Evolutionary conservation across 2,329 filamentous ascomycete genomes (phyloP).

Genomic region (Diaporthe sp.): DNA sequence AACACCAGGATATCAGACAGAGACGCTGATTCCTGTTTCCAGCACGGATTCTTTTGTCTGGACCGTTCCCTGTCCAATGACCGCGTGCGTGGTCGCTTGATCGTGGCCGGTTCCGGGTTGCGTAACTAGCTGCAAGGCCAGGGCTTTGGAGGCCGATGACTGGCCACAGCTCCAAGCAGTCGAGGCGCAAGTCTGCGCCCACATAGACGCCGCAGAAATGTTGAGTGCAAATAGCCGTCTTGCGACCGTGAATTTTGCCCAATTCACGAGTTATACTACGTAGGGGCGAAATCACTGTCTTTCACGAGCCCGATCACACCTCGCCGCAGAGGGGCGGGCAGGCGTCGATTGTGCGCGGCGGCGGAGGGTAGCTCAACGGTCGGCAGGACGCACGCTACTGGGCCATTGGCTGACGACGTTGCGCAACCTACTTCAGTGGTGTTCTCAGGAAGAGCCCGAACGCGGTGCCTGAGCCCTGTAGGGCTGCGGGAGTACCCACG

Average conservation of each 20-base stretch:
- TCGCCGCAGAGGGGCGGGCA: neutral
- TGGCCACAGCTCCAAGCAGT: neutral
- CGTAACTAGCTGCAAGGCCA: conserved; percentile 1
- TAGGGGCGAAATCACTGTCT: conserved; percentile 1
- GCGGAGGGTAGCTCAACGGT: conserved; percentile 5
- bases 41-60: neutral
- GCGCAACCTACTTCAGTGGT: neutral
- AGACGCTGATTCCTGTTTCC: neutral
- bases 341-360: neutral
- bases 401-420: conserved; percentile 8
- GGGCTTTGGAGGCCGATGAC: conserved; percentile 10
- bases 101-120: neutral
- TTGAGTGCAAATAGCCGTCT: neutral
- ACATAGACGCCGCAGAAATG: conserved; percentile 22
- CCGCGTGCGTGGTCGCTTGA: neutral
- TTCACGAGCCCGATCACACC: neutral
- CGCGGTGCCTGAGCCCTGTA: conserved; percentile 30
- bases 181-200: conserved; percentile 29
- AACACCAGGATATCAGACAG: neutral
- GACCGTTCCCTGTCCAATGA: conserved; percentile 21
- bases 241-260: conserved; percentile 12
- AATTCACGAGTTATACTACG: neutral
- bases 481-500: conserved; percentile 28
- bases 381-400: neutral
- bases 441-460: neutral